Conservation (phyloP, 2,329 filamentous ascomycete genomes). For the Sclerotinia borealis region DNA sequence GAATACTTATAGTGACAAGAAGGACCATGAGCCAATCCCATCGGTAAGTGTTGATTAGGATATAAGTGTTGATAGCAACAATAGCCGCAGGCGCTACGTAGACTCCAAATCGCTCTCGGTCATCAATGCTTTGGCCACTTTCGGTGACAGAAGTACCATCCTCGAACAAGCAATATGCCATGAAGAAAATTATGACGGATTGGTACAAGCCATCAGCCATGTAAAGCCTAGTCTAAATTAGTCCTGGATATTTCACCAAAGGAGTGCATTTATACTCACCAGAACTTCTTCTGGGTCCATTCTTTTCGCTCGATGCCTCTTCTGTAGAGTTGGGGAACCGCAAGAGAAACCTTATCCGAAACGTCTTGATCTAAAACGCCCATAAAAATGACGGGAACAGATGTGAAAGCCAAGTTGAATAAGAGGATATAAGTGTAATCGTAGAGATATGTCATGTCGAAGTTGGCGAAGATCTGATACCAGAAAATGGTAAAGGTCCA, state of each 20-base stretch:
- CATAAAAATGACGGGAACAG: slow-evolving; percentile 88
- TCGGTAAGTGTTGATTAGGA: slow-evolving; percentile 91
- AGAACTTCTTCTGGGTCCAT: slow-evolving; percentile 96
- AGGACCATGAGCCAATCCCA: slow-evolving; percentile 97
- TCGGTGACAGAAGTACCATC: slow-evolving; percentile 62
- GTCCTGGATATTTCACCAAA: not conserved
- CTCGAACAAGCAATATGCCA: slow-evolving; percentile 75
- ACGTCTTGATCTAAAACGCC: slow-evolving; percentile 97
- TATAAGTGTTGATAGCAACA: slow-evolving; percentile 86
- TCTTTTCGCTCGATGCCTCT: slow-evolving; percentile 92
- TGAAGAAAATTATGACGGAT: slow-evolving; percentile 87
- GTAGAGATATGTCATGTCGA: slow-evolving; percentile 94
- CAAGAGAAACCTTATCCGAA: slow-evolving; percentile 85
- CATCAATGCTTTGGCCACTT: slow-evolving; percentile 70
- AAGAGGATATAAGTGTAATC: slow-evolving; percentile 97
- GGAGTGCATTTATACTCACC: slow-evolving; percentile 52
- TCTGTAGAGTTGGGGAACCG: slow-evolving; percentile 91
- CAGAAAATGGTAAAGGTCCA: slow-evolving; percentile 97
- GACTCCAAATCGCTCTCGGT: slow-evolving; percentile 77
- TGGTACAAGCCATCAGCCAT: slow-evolving; percentile 95
- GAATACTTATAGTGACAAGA: slow-evolving; percentile 72
- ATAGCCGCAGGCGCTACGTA: slow-evolving; percentile 82
- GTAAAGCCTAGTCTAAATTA: slow-evolving; percentile 58
- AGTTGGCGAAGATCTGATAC: slow-evolving; percentile 94
- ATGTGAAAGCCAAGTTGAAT: slow-evolving; percentile 96